A percentile compares a stretch with the other conserved stretches of the same genome.
These are phyloP conservation scores for Metarhizium album DNA, from an alignment of 2,329 filamentous ascomycete species.

Conservation along the genomic window DNA sequence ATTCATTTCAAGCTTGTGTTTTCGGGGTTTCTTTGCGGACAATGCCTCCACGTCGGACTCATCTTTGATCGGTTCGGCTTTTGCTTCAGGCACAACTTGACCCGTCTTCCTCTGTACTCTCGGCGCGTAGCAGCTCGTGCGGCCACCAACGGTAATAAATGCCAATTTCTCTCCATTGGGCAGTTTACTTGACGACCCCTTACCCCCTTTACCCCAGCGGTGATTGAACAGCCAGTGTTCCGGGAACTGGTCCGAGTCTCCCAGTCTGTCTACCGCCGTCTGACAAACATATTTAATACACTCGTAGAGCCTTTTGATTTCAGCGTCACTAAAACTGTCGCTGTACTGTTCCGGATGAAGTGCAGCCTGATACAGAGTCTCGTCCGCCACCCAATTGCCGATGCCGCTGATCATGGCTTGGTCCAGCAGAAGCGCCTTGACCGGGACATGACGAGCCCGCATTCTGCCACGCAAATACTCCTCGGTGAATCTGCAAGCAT, in stretches of 20 bases:
- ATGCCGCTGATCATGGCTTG: slow-evolving; percentile 85
- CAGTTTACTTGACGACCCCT: slow-evolving; percentile 52
- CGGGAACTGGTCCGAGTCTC: slow-evolving; percentile 76
- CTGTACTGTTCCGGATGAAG: slow-evolving; percentile 91
- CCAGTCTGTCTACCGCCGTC: slow-evolving; percentile 66
- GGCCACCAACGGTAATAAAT: slow-evolving; percentile 79
- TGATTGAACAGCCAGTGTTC: slow-evolving; percentile 80
- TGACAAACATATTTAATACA: slow-evolving; percentile 70
- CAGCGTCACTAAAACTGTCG: slow-evolving; percentile 62
- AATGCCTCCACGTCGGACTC: slow-evolving; percentile 11
- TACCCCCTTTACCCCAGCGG: slow-evolving; percentile 84
- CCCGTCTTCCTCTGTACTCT: slow-evolving; percentile 72
- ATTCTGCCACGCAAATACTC: slow-evolving; percentile 65
- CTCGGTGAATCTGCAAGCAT: slow-evolving; percentile 65
- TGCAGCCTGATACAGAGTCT: slow-evolving; percentile 79
- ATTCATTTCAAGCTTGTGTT: slow-evolving; percentile 16
- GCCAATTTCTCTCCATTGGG: slow-evolving; percentile 79
- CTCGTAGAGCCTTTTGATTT: slow-evolving; percentile 62
- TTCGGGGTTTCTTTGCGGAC: slow-evolving; percentile 15
- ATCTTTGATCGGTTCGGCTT: slow-evolving; percentile 29
- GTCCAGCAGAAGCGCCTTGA: slow-evolving; percentile 82
- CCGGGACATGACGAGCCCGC: slow-evolving; percentile 65
- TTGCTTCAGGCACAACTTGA: slow-evolving; percentile 27
- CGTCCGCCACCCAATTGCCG: slow-evolving; percentile 95
- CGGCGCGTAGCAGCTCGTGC: slow-evolving; percentile 84